Base-by-base conservation (phyloP, 805 yeast species). In the Naumovozyma castellii region DNA sequence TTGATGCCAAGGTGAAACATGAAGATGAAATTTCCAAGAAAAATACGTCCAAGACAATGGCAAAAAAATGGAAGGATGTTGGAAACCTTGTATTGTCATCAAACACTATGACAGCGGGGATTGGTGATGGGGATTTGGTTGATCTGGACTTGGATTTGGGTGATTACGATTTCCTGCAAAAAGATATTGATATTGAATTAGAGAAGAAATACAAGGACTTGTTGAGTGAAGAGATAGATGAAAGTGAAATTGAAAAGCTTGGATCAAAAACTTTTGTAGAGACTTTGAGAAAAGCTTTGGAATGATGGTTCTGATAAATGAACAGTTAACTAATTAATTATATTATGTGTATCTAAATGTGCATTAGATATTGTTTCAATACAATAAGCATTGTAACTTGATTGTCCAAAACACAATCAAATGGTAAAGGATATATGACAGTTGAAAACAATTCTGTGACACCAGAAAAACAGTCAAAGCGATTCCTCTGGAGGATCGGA, bases 51-150 rank as follows among this genome's bases (percentile, higher is more conserved):
- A 50, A 55, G 34, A 54, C 62, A 3, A 53, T 68, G 29, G 60
- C 60, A 5, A 62, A 59, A 9, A 69, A 61, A 39, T 66, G 76
- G 74, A 58, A 62, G 8, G 55, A 64, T n/a, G 67, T 73, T 8
- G 62, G 69, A 37, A 59, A 67, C 2, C 53, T 64, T 6, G 68
- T 69, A 3, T 62, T 70, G 45, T 53, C 62, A 1, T 55, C 72
- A 44, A 63, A 65, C 9, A 61, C 67, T 9, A 57, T 62, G 3
- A 75, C 72, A 40, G 66, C 73, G 43, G 80, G 78, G 0, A 46
- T 73, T 12, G 64, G 67, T 15, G 75, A 71, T 20, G 66, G 68
- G 35, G 78, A 74, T 44, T 47, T 69, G n/a, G 66, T 65, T 16
- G 75, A 70, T 42, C 47, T 68, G 17, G 64, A 62, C 35, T 41